Percentiles rank a stretch among this genome's conserved stretches.
These are phyloP conservation scores for Setaria italica DNA, from an alignment of 202 grass and related monocot species.

Conservation along the genomic window DNA sequence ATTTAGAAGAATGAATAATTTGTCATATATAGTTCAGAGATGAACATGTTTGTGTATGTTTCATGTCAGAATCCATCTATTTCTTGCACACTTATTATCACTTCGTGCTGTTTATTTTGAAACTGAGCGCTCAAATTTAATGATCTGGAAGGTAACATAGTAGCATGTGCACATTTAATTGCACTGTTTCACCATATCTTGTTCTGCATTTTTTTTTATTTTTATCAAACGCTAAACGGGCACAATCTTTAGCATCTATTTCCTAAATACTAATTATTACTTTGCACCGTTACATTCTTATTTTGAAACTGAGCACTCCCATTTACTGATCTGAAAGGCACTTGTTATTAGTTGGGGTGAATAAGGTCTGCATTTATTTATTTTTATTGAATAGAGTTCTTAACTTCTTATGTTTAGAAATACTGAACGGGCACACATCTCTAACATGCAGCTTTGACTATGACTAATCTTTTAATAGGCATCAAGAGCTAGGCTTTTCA, in stretches of 20 bases:
- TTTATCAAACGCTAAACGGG: background rate
- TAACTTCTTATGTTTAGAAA: background rate
- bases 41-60: background rate
- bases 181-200: background rate
- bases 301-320: background rate
- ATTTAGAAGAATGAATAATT: background rate
- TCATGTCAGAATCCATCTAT: background rate
- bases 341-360: background rate
- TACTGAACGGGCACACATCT: background rate
- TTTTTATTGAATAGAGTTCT: background rate
- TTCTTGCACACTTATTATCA: conserved; percentile 8
- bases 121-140: background rate
- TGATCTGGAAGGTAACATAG: background rate
- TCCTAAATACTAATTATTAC: background rate
- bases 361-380: background rate
- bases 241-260: background rate
- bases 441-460: background rate
- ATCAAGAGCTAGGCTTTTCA: conserved; percentile 97
- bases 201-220: background rate
- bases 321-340: background rate
- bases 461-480: conserved; percentile 49
- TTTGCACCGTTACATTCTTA: background rate
- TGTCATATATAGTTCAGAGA: background rate
- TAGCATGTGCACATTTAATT: background rate
- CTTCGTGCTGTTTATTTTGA: background rate